These are phyloP conservation scores for Psilocybe cyanescens DNA, from an alignment of 768 basidiomycete species.

Conservation along the genomic window DNA sequence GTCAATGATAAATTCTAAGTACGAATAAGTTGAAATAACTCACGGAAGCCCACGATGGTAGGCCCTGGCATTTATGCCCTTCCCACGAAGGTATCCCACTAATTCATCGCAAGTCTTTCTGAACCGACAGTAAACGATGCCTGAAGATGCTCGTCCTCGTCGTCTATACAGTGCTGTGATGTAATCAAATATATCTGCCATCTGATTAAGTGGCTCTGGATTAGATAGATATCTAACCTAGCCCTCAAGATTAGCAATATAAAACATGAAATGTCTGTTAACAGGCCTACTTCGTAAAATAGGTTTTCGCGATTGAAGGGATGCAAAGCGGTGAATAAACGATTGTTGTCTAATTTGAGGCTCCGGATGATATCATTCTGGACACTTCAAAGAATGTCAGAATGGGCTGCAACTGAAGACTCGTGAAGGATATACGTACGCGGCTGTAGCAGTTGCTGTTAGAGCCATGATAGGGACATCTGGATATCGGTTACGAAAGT, in stretches of 20 bases:
- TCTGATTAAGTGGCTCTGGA: conserved; percentile 54
- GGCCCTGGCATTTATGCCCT: conserved; percentile 68
- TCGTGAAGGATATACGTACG: conserved; percentile 39
- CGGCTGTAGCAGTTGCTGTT: conserved; percentile 80
- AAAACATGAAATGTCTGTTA: background rate
- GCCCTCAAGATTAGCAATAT: too few relatives aligned
- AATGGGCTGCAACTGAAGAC: too few relatives aligned
- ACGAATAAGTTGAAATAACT: conserved; percentile 11
- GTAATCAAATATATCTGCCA: conserved; percentile 69
- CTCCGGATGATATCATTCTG: conserved; percentile 73
- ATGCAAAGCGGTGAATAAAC: conserved; percentile 67
- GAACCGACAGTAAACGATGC: conserved; percentile 81
- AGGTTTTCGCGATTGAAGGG: conserved; percentile 84
- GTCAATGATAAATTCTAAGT: background rate
- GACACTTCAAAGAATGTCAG: conserved; percentile 49
- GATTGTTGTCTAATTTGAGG: conserved; percentile 59
- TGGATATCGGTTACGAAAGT: conserved; percentile 67
- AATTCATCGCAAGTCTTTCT: conserved; percentile 70
- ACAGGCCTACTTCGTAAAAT: conserved; percentile 68
- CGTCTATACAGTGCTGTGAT: conserved; percentile 65
- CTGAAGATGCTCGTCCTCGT: conserved; percentile 62
- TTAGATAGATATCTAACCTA: conserved; percentile 68
- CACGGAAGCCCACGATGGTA: conserved; percentile 78
- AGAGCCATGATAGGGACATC: conserved; percentile 86
- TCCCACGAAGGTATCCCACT: conserved; percentile 62